A percentile compares a stretch with the other conserved stretches of the same genome.
These are phyloP conservation scores for Mimosa pudica DNA, from an alignment of 306 rosid genomes.

Conservation along the genomic window DNA sequence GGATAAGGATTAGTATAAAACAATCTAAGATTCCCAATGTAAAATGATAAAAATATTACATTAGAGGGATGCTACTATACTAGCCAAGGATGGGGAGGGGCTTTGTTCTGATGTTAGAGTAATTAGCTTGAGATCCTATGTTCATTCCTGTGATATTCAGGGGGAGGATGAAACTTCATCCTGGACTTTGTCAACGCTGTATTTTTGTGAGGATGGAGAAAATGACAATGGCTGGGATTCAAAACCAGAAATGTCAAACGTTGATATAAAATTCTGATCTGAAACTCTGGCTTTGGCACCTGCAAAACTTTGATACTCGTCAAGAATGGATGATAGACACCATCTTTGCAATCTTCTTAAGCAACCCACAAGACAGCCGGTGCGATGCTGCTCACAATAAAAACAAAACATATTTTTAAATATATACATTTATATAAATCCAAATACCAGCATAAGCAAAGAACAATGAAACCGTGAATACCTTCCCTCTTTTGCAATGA, in stretches of 20 bases:
- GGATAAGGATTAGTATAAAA: neutral
- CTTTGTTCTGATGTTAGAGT: neutral
- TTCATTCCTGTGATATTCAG: neutral
- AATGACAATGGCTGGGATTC: neutral
- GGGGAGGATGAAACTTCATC: neutral
- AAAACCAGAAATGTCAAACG: neutral
- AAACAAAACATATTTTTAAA: neutral
- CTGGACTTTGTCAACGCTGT: neutral
- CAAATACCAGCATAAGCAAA: neutral
- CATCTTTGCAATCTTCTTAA: conserved; percentile 16
- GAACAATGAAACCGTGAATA: neutral
- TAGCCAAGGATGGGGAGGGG: neutral
- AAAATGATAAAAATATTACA: neutral
- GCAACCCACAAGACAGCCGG: conserved; percentile 8
- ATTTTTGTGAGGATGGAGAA: neutral
- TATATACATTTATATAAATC: neutral
- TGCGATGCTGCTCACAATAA: neutral
- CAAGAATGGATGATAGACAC: neutral
- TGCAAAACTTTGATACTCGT: conserved; percentile 5
- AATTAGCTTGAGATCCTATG: neutral
- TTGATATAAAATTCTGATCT: neutral
- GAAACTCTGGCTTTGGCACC: neutral
- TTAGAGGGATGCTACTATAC: neutral
- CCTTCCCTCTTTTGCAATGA: conserved; percentile 13
- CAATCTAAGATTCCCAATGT: neutral